Base-by-base conservation (phyloP, 83 land plant genomes). In the Diphasiastrum complanatum region DNA sequence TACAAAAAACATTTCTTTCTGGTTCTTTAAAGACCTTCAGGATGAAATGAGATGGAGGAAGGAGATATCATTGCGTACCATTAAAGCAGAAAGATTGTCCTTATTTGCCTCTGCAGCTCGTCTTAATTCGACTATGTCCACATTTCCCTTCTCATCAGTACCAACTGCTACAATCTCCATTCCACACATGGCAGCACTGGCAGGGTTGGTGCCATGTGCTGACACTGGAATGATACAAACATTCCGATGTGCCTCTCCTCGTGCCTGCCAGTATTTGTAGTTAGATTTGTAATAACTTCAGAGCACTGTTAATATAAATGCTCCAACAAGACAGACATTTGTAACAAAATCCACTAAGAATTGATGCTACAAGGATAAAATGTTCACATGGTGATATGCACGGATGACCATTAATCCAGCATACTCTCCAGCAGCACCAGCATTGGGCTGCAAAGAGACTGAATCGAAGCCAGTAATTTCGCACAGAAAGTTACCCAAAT, bases 141-240 rank as follows among this genome's bases (percentile, higher is more conserved):
- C 89, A 72, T 95, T 95, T 31, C 99, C 99, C 60, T 90, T 87
- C 12, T 83, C 67, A 81, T 95, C 97, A 30, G 99, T 90, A 27
- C 99, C 99, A 74, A 95, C 78, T 19, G 87, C 34, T 47, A 95
- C 99, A 73, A 95, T 95, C 60, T 84, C 79, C 99, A 95, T 95
- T 29, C 99, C 99, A 80, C 99, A 95, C 99, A 95, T 95, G 8
- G 99, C 99, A 33, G 97, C 99, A 84, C 97, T 95, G 18, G 99
- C 99, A 50, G 99, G 99, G 62, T 95, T 95, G 47, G 99, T 95
- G 33, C 99, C 99, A 65, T 95, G 99, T 26, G 99, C 99, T 0
- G 99, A 95, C 22, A 80, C 85, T 22, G 99, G 99, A 45, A 95
- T 95, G 41, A 95, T 95, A 77, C 99, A 95, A 32, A 95, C 99